phyloP scores from a whole-genome alignment of 2,329 filamentous ascomycete species.

The Penicillium olsonii region DNA sequence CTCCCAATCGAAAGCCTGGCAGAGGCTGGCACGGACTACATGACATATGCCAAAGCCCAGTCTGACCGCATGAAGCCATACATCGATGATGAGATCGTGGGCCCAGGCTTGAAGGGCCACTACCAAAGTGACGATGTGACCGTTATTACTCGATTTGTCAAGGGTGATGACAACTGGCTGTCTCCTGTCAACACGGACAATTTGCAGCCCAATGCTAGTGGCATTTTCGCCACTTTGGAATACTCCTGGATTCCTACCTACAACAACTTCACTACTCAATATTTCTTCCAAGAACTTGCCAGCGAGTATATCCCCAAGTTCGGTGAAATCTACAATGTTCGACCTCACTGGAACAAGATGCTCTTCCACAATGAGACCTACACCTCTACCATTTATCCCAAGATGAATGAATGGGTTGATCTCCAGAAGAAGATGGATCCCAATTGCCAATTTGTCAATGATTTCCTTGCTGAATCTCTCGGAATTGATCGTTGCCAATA shows the following conservation, averaged over 20 bases:
- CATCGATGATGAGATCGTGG: conserved; percentile 19
- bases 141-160: conserved; percentile 14
- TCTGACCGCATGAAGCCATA: conserved; percentile 15
- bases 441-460: conserved; percentile 23
- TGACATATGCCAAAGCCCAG: conserved; percentile 12
- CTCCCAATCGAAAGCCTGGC: conserved; percentile 19
- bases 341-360: conserved; percentile 24
- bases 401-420: conserved; percentile 17
- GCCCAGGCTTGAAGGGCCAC: neutral
- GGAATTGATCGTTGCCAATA: conserved; percentile 16
- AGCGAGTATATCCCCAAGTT: conserved; percentile 16
- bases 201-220: conserved; percentile 3
- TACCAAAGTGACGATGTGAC: neutral
- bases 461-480: conserved; percentile 17
- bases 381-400: conserved; percentile 12
- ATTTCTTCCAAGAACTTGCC: conserved; percentile 16
- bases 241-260: conserved; percentile 19
- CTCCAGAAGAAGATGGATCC: conserved; percentile 20
- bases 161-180: conserved; percentile 21
- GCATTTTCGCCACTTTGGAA: conserved; percentile 20
- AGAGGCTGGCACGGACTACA: conserved; percentile 17
- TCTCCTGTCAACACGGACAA: conserved; percentile 23
- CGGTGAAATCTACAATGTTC: conserved; percentile 17
- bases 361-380: conserved; percentile 14
- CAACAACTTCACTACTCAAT: conserved; percentile 20